Evolutionary conservation across 306 rosid species (phyloP).

Genomic region (Prunus davidiana): DNA sequence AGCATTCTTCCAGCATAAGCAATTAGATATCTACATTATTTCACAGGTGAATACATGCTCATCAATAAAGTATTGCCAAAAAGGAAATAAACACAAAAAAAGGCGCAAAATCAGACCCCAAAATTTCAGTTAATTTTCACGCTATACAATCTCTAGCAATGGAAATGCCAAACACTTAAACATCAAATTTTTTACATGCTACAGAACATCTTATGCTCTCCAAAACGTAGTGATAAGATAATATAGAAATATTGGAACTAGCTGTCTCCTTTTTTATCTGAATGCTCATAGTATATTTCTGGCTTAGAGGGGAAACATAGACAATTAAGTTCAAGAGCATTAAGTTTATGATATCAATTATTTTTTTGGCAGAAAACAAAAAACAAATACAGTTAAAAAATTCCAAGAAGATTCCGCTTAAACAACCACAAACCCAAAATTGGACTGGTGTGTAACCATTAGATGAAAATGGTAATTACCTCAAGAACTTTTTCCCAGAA

Average conservation of each 20-base stretch:
- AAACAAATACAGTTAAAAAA: neutral
- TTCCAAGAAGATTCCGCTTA: neutral
- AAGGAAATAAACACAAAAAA: neutral
- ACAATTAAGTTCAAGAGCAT: neutral
- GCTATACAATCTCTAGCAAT: neutral
- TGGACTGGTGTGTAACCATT: neutral
- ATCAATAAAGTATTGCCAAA: neutral
- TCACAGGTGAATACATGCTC: neutral
- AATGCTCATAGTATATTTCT: neutral
- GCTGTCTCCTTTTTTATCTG: neutral
- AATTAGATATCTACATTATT: neutral
- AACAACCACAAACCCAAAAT: neutral
- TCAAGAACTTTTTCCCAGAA: constrained; percentile 88
- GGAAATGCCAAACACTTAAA: neutral
- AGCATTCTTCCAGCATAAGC: neutral
- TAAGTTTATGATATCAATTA: neutral
- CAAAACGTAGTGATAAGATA: neutral
- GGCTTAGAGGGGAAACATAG: neutral
- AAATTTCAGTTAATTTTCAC: neutral
- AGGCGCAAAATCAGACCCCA: neutral
- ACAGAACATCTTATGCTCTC: neutral
- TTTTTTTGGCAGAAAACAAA: neutral
- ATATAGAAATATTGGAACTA: neutral
- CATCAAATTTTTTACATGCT: too few relatives aligned
- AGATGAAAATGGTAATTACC: constrained; percentile 37